Conservation (phyloP, 2,329 filamentous ascomycete species). For the Elsinoe fawcettii region DNA sequence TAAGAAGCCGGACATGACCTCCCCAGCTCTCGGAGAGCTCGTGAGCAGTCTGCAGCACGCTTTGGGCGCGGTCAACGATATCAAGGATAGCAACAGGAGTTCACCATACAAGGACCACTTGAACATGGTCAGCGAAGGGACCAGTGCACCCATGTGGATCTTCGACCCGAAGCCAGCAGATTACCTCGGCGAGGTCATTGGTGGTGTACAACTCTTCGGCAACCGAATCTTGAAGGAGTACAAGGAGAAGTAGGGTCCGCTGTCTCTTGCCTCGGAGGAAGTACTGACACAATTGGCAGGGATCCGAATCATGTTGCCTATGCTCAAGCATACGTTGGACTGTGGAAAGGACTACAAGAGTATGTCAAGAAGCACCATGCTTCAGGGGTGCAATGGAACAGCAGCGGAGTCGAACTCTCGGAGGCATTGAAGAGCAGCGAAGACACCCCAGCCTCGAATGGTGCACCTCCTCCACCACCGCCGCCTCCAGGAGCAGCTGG, state of each 20-base stretch:
- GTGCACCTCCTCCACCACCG: slow-evolving; percentile 44
- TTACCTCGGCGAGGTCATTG: slow-evolving; percentile 74
- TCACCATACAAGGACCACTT: slow-evolving; percentile 72
- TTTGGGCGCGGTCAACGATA: slow-evolving; percentile 67
- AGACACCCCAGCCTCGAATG: slow-evolving; percentile 35
- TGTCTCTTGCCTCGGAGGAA: not conserved
- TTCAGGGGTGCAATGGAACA: slow-evolving; percentile 79
- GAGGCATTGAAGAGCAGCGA: slow-evolving; percentile 55
- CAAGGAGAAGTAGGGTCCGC: slow-evolving; percentile 61
- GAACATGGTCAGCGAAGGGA: slow-evolving; percentile 80
- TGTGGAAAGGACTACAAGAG: slow-evolving; percentile 74
- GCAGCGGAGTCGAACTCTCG: slow-evolving; percentile 62
- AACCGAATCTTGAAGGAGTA: slow-evolving; percentile 88
- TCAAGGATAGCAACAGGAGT: slow-evolving; percentile 73
- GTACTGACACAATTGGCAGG: slow-evolving; percentile 9
- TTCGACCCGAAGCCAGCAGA: slow-evolving; percentile 76
- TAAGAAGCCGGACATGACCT: slow-evolving; percentile 76
- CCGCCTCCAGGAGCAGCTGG: slow-evolving; percentile 48
- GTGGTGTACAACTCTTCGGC: slow-evolving; percentile 84
- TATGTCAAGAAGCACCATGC: slow-evolving; percentile 80
- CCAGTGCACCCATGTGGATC: slow-evolving; percentile 82
- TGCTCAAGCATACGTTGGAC: slow-evolving; percentile 83
- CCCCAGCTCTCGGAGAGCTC: slow-evolving; percentile 63
- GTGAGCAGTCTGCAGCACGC: slow-evolving; percentile 81
- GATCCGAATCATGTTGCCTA: slow-evolving; percentile 77